Conservation (phyloP, 2,329 filamentous ascomycete species). For the Colletotrichum agaves region DNA sequence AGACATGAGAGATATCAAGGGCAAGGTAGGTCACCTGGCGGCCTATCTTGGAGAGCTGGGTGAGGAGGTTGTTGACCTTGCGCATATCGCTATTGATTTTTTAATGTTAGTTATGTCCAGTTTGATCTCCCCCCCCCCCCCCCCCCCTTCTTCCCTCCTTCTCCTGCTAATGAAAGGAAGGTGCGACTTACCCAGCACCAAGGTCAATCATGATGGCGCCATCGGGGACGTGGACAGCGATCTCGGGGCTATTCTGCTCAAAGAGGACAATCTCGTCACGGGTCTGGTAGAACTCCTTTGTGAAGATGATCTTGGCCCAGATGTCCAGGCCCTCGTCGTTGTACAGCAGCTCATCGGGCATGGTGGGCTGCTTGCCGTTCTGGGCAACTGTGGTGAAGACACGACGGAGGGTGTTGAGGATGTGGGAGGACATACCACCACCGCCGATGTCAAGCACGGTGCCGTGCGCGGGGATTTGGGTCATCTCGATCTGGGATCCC, state of each 20-base stretch:
- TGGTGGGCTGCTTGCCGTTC: slow-evolving; percentile 39
- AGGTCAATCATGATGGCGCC: slow-evolving; percentile 52
- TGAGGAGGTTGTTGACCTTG: slow-evolving; percentile 52
- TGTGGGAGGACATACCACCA: slow-evolving; percentile 45
- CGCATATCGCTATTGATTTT: slow-evolving; percentile 48
- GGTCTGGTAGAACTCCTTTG: slow-evolving; percentile 53
- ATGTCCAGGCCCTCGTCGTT: slow-evolving; percentile 51
- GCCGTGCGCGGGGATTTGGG: slow-evolving; percentile 43
- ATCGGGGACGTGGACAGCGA: slow-evolving; percentile 44
- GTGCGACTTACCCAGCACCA: slow-evolving; percentile 51
- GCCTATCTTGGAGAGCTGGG: slow-evolving; percentile 46
- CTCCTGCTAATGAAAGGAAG: background rate
- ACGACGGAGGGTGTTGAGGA: slow-evolving; percentile 43
- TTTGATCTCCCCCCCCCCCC: background rate
- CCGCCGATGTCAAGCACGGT: slow-evolving; percentile 53
- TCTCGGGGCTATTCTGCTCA: slow-evolving; percentile 47
- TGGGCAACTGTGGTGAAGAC: background rate
- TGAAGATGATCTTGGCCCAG: slow-evolving; percentile 55
- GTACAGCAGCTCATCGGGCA: slow-evolving; percentile 55
- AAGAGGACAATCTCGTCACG: slow-evolving; percentile 53
- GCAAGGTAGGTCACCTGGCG: slow-evolving; percentile 50
- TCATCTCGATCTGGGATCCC: background rate
- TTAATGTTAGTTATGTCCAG: background rate
- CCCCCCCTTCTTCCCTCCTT: too few relatives aligned
- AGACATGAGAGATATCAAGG: slow-evolving; percentile 52